Evolutionary conservation across 2,329 filamentous ascomycete genomes (phyloP).

Genomic region (Apiospora pterosperma): DNA sequence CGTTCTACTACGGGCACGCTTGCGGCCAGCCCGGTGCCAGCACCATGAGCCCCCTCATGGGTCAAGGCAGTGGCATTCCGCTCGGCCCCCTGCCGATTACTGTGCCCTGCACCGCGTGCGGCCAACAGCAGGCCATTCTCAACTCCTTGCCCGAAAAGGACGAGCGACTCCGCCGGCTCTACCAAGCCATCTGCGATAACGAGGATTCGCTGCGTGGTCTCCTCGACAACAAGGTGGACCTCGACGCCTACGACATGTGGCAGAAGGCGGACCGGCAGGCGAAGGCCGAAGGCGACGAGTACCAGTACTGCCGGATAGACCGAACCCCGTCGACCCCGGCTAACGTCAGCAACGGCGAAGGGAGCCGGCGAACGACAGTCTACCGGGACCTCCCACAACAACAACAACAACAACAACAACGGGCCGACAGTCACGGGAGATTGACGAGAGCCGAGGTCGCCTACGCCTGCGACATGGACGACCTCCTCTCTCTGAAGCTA

Average conservation of each 20-base stretch:
- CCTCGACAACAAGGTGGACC: neutral
- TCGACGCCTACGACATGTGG: neutral
- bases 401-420: neutral
- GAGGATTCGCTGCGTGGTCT: neutral
- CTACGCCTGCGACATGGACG: neutral
- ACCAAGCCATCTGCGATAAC: neutral
- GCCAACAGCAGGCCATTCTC: neutral
- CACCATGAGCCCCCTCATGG: neutral
- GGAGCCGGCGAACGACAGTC: neutral
- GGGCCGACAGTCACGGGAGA: no score
- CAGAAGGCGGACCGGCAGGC: neutral
- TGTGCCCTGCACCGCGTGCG: neutral
- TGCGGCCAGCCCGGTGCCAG: neutral
- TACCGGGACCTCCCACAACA: neutral
- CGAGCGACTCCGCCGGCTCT: neutral
- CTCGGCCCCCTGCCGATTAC: neutral
- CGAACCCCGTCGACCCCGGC: neutral
- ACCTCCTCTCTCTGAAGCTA: neutral
- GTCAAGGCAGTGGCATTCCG: neutral
- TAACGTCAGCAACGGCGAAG: neutral
- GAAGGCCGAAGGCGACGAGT: neutral
- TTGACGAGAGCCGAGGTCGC: neutral
- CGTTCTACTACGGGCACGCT: neutral
- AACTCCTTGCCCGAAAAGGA: no score
- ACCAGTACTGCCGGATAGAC: neutral